Percentiles rank a stretch among this genome's conserved stretches.
Conservation (phyloP, 2,329 filamentous ascomycete species). For the Pseudogymnoascus sp. region DNA sequence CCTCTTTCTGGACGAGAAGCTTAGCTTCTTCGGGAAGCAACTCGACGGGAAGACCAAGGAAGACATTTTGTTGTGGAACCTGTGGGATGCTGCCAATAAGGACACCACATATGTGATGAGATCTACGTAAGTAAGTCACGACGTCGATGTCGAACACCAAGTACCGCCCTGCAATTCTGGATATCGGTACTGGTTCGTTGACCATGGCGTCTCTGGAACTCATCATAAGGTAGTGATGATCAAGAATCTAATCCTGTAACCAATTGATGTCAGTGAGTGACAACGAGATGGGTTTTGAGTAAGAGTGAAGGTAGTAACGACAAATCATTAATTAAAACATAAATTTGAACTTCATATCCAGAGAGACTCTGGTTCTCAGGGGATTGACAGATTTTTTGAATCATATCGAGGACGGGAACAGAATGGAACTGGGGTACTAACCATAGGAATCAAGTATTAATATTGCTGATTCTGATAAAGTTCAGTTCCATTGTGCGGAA, state of each 20-base stretch:
- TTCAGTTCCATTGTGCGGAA: background rate
- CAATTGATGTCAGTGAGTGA: background rate
- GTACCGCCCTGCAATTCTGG: slow-evolving; percentile 70
- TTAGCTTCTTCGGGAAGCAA: slow-evolving; percentile 85
- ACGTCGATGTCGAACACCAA: slow-evolving; percentile 82
- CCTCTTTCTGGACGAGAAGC: slow-evolving; percentile 66
- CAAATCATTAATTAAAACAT: slow-evolving; percentile 42
- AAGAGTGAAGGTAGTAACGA: slow-evolving; percentile 21
- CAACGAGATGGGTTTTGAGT: slow-evolving; percentile 12
- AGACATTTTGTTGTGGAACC: slow-evolving; percentile 89
- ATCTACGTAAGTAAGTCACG: slow-evolving; percentile 67
- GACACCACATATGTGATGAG: slow-evolving; percentile 77
- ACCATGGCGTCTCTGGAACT: slow-evolving; percentile 15
- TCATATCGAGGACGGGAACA: slow-evolving; percentile 42
- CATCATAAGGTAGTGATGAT: slow-evolving; percentile 13
- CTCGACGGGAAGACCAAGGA: slow-evolving; percentile 80
- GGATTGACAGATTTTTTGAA: slow-evolving; percentile 77
- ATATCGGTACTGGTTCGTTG: slow-evolving; percentile 64
- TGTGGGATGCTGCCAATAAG: slow-evolving; percentile 84
- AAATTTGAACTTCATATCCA: slow-evolving; percentile 41
- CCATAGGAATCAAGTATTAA: slow-evolving; percentile 5
- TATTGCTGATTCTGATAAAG: background rate
- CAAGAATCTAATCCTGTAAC: background rate
- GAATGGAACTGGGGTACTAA: slow-evolving; percentile 14
- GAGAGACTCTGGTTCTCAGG: slow-evolving; percentile 47